Percentiles rank a stretch among this genome's conserved stretches.
phyloP scores from a whole-genome alignment of 371 early-diverging fungal species.

The Mucor piriformis region DNA sequence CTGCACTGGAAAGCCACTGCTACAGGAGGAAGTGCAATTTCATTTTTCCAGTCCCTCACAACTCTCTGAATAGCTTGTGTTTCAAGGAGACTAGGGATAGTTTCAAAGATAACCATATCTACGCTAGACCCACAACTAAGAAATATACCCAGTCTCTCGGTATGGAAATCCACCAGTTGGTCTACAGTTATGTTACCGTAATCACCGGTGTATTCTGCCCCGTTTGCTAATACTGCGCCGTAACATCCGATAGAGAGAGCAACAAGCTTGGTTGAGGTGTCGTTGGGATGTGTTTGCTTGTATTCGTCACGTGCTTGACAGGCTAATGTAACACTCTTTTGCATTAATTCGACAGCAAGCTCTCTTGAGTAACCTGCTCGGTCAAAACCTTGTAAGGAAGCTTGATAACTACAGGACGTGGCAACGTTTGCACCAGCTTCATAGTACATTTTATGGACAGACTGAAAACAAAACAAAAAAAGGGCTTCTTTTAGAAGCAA shows the following conservation, averaged over 20 bases:
- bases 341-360: slow-evolving; percentile 37
- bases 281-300: slow-evolving; percentile 22
- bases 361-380: slow-evolving; percentile 33
- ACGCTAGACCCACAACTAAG: slow-evolving; percentile 24
- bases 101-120: slow-evolving; percentile 64
- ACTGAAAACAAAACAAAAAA: slow-evolving; percentile 7
- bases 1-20: slow-evolving; percentile 50
- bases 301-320: slow-evolving; percentile 44
- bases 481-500: not conserved
- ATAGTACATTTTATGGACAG: slow-evolving; percentile 48
- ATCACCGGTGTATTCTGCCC: slow-evolving; percentile 64
- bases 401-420: slow-evolving; percentile 57
- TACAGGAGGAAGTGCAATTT: slow-evolving; percentile 24
- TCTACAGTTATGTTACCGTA: slow-evolving; percentile 39
- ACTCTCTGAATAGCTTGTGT: slow-evolving; percentile 47
- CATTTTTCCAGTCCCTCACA: slow-evolving; percentile 6
- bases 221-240: slow-evolving; percentile 62
- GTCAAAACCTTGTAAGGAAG: slow-evolving; percentile 41
- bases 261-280: slow-evolving; percentile 23
- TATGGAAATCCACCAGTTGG: slow-evolving; percentile 51
- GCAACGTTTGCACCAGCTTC: slow-evolving; percentile 54
- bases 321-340: slow-evolving; percentile 43
- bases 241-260: slow-evolving; percentile 64
- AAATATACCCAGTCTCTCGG: slow-evolving; percentile 38
- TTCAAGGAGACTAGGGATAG: slow-evolving; percentile 59